Evolutionary conservation across 1,139 yeast species (phyloP).

Genomic region (Sugiyamaella japonica): DNA sequence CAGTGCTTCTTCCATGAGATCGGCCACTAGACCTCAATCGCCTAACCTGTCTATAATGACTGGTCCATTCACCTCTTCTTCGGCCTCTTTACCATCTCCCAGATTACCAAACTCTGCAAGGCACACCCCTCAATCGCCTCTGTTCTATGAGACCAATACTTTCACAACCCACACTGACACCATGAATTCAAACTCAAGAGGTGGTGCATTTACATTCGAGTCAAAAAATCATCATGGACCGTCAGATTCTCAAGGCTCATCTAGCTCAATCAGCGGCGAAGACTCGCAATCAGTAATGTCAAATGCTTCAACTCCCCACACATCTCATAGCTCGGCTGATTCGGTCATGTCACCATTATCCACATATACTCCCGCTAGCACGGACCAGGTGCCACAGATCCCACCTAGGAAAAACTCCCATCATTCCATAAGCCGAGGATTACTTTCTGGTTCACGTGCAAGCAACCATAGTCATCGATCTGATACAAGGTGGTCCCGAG

Average conservation of each 20-base stretch:
- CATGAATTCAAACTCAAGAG: not conserved
- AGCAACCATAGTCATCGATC: conserved; percentile 6
- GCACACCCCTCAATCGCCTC: conserved; percentile 10
- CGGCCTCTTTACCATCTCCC: conserved; percentile 5
- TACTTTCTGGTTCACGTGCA: conserved; percentile 5
- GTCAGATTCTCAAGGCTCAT: conserved; percentile 1
- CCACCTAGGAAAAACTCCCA: conserved; percentile 16
- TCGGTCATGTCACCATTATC: conserved; percentile 11
- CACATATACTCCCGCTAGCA: not conserved
- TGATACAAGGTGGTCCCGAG: conserved; percentile 4
- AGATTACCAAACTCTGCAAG: not conserved
- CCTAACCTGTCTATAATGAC: conserved; percentile 9
- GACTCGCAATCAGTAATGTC: not conserved
- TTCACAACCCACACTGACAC: not conserved
- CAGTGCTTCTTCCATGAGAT: conserved; percentile 9
- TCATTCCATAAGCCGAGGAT: conserved; percentile 4
- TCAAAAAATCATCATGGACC: conserved; percentile 1
- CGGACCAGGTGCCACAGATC: conserved; percentile 1
- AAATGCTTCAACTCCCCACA: conserved; percentile 10
- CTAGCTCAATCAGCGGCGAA: not conserved
- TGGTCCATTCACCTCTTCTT: conserved; percentile 1
- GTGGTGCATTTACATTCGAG: conserved; percentile 7
- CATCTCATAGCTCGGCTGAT: conserved; percentile 10
- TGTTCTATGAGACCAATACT: conserved; percentile 1
- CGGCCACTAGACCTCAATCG: not conserved